Conservation (phyloP, 1,139 yeast genomes). For the Geotrichum australiense region DNA sequence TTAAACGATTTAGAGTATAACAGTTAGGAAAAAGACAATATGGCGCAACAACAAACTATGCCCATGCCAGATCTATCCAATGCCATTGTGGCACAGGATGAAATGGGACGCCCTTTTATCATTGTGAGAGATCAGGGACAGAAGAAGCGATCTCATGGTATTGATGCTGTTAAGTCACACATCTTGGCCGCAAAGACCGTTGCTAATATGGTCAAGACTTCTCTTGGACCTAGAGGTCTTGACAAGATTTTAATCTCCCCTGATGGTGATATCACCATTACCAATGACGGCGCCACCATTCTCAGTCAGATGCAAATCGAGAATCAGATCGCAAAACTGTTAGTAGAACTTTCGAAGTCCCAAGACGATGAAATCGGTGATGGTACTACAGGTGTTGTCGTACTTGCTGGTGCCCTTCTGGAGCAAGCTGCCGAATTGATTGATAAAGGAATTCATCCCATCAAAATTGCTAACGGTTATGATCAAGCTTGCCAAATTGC, state of each 20-base stretch:
- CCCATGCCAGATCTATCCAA: slow-evolving; percentile 91
- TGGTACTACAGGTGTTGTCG: slow-evolving; percentile 99
- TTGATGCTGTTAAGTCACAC: slow-evolving; percentile 89
- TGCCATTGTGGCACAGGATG: slow-evolving; percentile 98
- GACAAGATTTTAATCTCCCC: slow-evolving; percentile 90
- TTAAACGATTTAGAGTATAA: background rate
- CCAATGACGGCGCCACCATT: slow-evolving; percentile 98
- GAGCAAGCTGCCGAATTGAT: slow-evolving; percentile 93
- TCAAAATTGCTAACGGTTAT: slow-evolving; percentile 93
- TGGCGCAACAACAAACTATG: slow-evolving; percentile 35
- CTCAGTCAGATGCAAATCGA: slow-evolving; percentile 93
- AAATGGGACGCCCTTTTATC: slow-evolving; percentile 97
- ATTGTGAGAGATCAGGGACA: slow-evolving; percentile 96
- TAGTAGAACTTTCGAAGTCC: slow-evolving; percentile 89
- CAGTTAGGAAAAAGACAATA: background rate
- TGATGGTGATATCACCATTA: slow-evolving; percentile 96
- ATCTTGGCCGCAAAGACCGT: slow-evolving; percentile 95
- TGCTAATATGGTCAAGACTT: slow-evolving; percentile 84
- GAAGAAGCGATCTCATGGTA: slow-evolving; percentile 81
- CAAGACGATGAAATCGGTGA: slow-evolving; percentile 99
- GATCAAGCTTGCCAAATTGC: slow-evolving; percentile 96
- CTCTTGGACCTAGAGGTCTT: slow-evolving; percentile 96
- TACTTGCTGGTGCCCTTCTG: slow-evolving; percentile 84
- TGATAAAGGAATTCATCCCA: slow-evolving; percentile 96
- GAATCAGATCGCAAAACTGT: slow-evolving; percentile 88